phyloP scores from a whole-genome alignment of 257 asterid genomes.

The Solanum medicagineum region DNA sequence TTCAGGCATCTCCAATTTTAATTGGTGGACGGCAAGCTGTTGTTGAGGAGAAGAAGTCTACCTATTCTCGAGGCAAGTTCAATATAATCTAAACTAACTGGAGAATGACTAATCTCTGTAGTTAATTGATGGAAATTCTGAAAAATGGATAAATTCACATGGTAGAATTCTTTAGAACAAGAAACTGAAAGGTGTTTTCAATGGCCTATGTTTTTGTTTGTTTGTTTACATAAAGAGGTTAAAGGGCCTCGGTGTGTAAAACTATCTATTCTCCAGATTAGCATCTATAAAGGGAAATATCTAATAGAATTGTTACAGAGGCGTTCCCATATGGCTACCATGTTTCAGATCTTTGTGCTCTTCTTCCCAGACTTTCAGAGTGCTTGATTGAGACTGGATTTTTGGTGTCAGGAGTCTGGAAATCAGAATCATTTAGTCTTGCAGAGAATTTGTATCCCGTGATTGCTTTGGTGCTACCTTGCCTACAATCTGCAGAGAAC shows the following conservation, averaged over 20 bases:
- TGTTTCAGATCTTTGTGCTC: not conserved
- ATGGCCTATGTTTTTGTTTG: not conserved
- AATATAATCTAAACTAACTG: not conserved
- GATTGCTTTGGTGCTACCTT: not conserved
- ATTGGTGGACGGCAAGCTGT: conserved; percentile 53
- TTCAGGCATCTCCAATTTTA: conserved; percentile 76
- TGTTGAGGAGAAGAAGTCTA: conserved; percentile 86
- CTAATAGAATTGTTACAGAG: not conserved
- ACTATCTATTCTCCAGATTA: not conserved
- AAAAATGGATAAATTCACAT: not conserved
- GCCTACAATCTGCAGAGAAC: not conserved
- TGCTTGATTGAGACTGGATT: not conserved
- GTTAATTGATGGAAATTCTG: not conserved
- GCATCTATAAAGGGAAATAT: not conserved
- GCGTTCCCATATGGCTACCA: not conserved
- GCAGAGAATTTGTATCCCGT: not conserved
- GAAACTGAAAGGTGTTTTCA: not conserved
- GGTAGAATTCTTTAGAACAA: not conserved
- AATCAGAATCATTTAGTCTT: not conserved
- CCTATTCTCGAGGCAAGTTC: conserved; percentile 67
- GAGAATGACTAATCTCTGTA: not conserved
- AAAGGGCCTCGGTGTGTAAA: not conserved
- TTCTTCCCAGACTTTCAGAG: not conserved
- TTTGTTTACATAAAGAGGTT: not conserved
- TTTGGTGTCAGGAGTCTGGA: not conserved